A percentile compares a stretch with the other conserved stretches of the same genome.
These are phyloP conservation scores for Talaromyces sp. DNA, from an alignment of 2,329 filamentous ascomycete species.

Conservation along the genomic window DNA sequence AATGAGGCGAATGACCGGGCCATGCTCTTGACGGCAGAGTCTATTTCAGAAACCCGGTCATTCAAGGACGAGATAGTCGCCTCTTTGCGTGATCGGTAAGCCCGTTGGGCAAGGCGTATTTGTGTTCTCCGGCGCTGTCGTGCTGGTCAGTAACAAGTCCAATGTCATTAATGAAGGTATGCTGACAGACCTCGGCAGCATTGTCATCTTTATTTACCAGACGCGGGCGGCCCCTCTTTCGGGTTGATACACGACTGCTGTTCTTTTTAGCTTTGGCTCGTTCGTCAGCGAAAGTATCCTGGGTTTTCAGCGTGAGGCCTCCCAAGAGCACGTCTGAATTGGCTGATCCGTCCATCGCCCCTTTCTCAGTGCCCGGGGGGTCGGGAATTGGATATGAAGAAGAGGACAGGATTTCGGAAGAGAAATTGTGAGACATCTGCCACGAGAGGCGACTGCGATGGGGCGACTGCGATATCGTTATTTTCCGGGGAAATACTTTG, in stretches of 20 bases:
- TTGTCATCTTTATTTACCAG: slow-evolving; percentile 74
- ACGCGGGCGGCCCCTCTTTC: slow-evolving; percentile 66
- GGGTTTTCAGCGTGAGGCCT: neutral
- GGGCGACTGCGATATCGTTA: neutral
- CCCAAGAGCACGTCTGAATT: slow-evolving; percentile 1
- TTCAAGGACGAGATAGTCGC: slow-evolving; percentile 70
- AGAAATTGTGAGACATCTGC: neutral
- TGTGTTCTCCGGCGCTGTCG: slow-evolving; percentile 72
- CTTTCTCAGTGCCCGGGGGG: neutral
- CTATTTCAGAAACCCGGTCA: slow-evolving; percentile 62
- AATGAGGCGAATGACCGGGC: slow-evolving; percentile 64
- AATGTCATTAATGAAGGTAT: neutral
- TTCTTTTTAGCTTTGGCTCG: neutral
- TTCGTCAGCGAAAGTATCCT: neutral
- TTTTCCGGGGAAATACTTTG: neutral
- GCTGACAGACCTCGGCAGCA: slow-evolving; percentile 64
- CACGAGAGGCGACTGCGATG: neutral
- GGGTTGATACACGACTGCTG: slow-evolving; percentile 18
- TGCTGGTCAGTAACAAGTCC: neutral
- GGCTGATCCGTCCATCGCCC: neutral
- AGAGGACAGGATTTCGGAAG: slow-evolving; percentile 6
- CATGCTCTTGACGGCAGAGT: slow-evolving; percentile 67
- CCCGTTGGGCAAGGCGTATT: slow-evolving; percentile 77
- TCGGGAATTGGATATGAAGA: slow-evolving; percentile 8
- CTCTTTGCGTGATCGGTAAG: slow-evolving; percentile 80